Evolutionary conservation across 768 basidiomycete genomes (phyloP).

Genomic region (Leccinum aurantiacum): DNA sequence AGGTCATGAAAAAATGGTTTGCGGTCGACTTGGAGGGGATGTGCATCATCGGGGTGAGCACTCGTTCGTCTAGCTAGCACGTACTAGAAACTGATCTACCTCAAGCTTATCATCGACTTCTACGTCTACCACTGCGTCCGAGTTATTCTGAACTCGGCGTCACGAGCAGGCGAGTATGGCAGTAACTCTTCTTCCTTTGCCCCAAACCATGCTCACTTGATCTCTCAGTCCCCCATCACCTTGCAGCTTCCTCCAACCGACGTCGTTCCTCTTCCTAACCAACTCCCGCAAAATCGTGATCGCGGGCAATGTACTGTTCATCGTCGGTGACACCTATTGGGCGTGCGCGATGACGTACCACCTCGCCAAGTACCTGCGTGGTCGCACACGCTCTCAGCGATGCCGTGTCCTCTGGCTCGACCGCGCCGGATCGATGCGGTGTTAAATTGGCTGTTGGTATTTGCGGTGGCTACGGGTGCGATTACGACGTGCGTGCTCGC

Average conservation of each 20-base stretch:
- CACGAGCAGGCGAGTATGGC: slow-evolving; percentile 21
- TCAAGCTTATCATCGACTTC: slow-evolving; percentile 29
- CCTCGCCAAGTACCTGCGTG: slow-evolving; percentile 16
- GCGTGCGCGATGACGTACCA: slow-evolving; percentile 24
- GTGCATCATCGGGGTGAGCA: slow-evolving; percentile 26
- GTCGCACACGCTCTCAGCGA: background rate
- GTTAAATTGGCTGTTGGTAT: slow-evolving; percentile 24
- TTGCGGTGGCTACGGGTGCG: slow-evolving; percentile 28
- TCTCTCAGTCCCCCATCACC: background rate
- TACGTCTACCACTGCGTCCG: slow-evolving; percentile 25
- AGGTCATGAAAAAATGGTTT: slow-evolving; percentile 10
- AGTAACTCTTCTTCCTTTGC: background rate
- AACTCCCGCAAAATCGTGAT: slow-evolving; percentile 9
- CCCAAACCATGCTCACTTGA: background rate
- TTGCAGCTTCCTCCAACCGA: slow-evolving; percentile 2
- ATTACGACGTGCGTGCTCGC: slow-evolving; percentile 21
- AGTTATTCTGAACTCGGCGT: background rate
- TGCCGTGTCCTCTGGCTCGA: background rate
- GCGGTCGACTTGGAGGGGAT: slow-evolving; percentile 13
- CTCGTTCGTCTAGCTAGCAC: background rate
- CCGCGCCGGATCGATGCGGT: slow-evolving; percentile 21
- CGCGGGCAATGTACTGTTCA: slow-evolving; percentile 26
- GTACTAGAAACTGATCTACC: slow-evolving; percentile 3
- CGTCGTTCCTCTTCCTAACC: slow-evolving; percentile 12
- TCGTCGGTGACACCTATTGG: slow-evolving; percentile 24